A percentile compares a stretch with the other conserved stretches of the same genome.
Evolutionary conservation across 805 yeast species (phyloP).

Genomic region (Metschnikowia baotianmanensis): DNA sequence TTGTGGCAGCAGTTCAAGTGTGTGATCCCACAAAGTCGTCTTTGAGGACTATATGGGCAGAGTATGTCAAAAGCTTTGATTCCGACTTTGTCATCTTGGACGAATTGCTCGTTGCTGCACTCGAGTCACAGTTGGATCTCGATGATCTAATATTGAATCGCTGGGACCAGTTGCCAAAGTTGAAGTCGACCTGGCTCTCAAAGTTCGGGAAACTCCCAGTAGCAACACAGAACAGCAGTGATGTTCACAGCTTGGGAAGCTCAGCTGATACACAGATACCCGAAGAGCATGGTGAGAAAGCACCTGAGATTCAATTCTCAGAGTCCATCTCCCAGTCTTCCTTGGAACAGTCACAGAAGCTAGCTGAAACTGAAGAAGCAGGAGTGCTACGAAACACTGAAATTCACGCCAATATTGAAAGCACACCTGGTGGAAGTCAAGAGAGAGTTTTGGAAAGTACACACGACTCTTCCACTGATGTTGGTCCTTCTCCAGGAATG

Average conservation of each 20-base stretch:
- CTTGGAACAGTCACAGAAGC: neutral
- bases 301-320: neutral
- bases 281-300: conserved; percentile 11
- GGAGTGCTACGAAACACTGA: neutral
- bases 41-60: conserved; percentile 22
- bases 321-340: neutral
- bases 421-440: too few species aligned
- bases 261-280: too few species aligned
- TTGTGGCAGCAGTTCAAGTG: conserved; percentile 15
- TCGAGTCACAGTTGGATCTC: conserved; percentile 18
- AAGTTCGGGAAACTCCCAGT: neutral
- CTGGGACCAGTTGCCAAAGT: conserved; percentile 20
- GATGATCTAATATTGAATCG: conserved; percentile 16
- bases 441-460: too few species aligned
- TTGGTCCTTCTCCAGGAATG: too few species aligned
- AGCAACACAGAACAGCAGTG: neutral
- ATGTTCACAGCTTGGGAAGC: neutral
- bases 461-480: too few species aligned
- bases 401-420: neutral
- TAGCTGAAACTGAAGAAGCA: neutral
- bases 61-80: conserved; percentile 15
- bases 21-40: conserved; percentile 14
- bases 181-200: neutral
- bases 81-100: conserved; percentile 22
- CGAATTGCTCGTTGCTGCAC: conserved; percentile 17